Evolutionary conservation across 106 monocot species (phyloP), one percentile per base, ranked within the genome.

Genomic region (Iris macrosiphon): DNA sequence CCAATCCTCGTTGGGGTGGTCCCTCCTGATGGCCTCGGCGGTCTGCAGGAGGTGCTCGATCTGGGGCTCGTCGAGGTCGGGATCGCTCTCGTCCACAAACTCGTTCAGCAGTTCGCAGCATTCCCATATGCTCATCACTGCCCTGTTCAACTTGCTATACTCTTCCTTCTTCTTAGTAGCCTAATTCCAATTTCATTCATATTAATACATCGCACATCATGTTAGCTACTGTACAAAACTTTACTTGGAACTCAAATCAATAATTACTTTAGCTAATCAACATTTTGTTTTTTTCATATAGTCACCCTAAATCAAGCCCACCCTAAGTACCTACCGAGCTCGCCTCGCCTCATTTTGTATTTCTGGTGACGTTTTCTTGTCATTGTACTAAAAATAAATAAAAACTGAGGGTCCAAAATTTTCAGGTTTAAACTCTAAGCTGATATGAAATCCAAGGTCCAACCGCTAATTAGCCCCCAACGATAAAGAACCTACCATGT

Each of bases 11-110:
- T 66, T 51, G 1, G 76, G 71, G 28, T 72, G 66, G 38, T 78
- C 77, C 6, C 65, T 22, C 0, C 77, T 60, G 17, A 72, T 67
- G 40, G 77, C 77, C 40, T 78, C 77, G n/a, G 77, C 71, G 4
- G 77, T 57, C 66, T 78, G 77, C 9, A 78, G 57, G 7, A 71
- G 65, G 50, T 78, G 71, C 62, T 78, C 77, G 16, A 78, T 78
- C 62, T 78, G 77, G 10, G 71, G 71, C 49, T 67, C 71, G 26
- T 78, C 77, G 17, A 71, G 70, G 20, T 77, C 70, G 0, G 65
- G 77, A 37, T 77, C 77, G 30, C 71, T 71, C 57, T 78, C 77
- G 34, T 78, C 77, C 12, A 78, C 34, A 45, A 72, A 67, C 62
- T 71, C 71, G 13, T 78, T 78, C 11, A 78, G 66, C 2, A 78